These are phyloP conservation scores for Pseudogymnoascus destructans DNA, from an alignment of 2,329 filamentous ascomycete species.

Conservation along the genomic window DNA sequence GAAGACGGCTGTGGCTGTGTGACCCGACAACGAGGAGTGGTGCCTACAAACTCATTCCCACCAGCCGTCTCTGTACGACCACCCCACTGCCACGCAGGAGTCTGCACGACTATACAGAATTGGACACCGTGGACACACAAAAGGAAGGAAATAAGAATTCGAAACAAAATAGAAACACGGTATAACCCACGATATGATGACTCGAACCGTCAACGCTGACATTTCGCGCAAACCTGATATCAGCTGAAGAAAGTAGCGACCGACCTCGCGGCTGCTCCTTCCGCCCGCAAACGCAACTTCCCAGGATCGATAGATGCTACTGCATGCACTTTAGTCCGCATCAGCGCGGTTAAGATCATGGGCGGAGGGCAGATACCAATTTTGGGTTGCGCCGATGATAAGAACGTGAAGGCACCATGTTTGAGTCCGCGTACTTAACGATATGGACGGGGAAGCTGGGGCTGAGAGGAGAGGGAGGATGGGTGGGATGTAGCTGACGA, in stretches of 20 bases:
- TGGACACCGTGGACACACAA: not conserved
- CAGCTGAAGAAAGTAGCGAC: not conserved
- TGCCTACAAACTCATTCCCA: not conserved
- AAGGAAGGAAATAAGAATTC: not conserved
- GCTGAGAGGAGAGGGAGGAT: not conserved
- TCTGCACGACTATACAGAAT: not conserved
- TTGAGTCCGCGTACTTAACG: not conserved
- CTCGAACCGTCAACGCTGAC: not conserved
- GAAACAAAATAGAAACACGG: conserved; percentile 6
- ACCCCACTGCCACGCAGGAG: not conserved
- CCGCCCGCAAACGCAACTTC: not conserved
- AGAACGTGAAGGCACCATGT: not conserved
- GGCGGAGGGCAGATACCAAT: not conserved
- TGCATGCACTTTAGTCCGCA: not conserved
- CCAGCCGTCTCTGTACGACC: not conserved
- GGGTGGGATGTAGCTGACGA: not conserved
- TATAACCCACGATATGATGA: not conserved
- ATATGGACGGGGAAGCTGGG: not conserved
- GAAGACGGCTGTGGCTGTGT: not conserved
- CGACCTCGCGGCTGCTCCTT: not conserved
- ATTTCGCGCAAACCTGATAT: not conserved
- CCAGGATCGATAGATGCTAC: not conserved
- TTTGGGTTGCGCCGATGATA: not conserved
- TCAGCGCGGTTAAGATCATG: not conserved
- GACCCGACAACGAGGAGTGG: not conserved